Evolutionary conservation across 1,139 yeast genomes (phyloP).

Genomic region (Torulaspora globosa): DNA sequence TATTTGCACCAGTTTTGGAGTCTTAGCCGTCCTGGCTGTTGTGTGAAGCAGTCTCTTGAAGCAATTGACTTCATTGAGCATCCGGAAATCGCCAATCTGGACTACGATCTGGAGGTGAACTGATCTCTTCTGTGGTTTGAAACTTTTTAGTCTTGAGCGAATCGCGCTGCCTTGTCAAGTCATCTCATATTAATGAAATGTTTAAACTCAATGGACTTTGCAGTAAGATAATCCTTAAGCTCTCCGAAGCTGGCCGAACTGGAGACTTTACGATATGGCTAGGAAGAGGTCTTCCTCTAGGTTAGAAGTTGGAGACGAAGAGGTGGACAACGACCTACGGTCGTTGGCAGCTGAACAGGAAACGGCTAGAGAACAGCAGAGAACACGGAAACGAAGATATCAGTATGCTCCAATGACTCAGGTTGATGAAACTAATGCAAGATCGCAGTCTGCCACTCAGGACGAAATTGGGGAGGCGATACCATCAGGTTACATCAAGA

Average conservation of each 20-base stretch:
- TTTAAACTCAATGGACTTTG: not conserved
- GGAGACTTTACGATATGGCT: not conserved
- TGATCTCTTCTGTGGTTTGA: not conserved
- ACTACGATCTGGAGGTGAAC: not conserved
- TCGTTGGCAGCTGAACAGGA: constrained; percentile 17
- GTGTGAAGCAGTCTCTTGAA: constrained; percentile 5
- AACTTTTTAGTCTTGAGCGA: not conserved
- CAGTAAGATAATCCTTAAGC: not conserved
- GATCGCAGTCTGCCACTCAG: constrained; percentile 6
- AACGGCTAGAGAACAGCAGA: constrained; percentile 9
- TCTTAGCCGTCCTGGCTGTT: not conserved
- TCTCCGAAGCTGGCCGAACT: not conserved
- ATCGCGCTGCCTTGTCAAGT: not conserved
- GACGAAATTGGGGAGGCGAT: constrained; percentile 14
- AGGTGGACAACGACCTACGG: constrained; percentile 14
- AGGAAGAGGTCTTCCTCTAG: constrained; percentile 1
- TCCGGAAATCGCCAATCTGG: not conserved
- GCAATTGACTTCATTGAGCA: not conserved
- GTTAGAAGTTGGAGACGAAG: constrained; percentile 3
- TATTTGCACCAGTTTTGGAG: constrained; percentile 18
- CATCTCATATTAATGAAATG: not conserved
- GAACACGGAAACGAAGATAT: constrained; percentile 21
- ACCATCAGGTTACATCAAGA: constrained; percentile 45
- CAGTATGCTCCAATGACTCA: constrained; percentile 34
- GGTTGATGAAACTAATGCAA: constrained; percentile 12